Evolutionary conservation across 83 land plant species (phyloP).

Genomic region (Picea abies): DNA sequence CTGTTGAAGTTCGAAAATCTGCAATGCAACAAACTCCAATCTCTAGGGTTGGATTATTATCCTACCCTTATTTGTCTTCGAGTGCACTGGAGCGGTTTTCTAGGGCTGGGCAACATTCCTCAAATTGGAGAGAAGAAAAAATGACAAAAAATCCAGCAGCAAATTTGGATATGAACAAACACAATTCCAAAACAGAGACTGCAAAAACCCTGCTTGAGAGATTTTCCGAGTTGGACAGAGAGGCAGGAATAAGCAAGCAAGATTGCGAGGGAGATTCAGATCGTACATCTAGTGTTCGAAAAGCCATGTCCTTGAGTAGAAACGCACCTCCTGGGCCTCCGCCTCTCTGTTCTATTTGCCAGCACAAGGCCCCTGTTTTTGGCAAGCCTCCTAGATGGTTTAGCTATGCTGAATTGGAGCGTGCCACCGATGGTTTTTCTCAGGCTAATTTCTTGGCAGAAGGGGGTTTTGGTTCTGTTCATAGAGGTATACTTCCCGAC

Average conservation of each 20-base stretch:
- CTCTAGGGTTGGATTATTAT: neutral
- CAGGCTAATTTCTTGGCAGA: slow-evolving; percentile 83
- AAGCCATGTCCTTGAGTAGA: slow-evolving; percentile 38
- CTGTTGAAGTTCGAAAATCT: neutral
- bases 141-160: slow-evolving; percentile 11
- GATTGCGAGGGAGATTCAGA: slow-evolving; percentile 28
- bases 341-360: slow-evolving; percentile 89
- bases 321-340: slow-evolving; percentile 70
- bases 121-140: slow-evolving; percentile 22
- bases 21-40: neutral
- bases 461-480: slow-evolving; percentile 91
- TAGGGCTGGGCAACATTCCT: slow-evolving; percentile 12
- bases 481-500: slow-evolving; percentile 80
- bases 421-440: slow-evolving; percentile 80
- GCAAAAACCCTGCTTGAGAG: slow-evolving; percentile 28
- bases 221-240: slow-evolving; percentile 26
- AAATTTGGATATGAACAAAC: slow-evolving; percentile 8
- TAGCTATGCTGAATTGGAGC: slow-evolving; percentile 70
- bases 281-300: slow-evolving; percentile 35
- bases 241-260: slow-evolving; percentile 21
- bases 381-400: slow-evolving; percentile 87
- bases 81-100: slow-evolving; percentile 8
- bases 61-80: neutral
- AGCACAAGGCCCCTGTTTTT: slow-evolving; percentile 81
- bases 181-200: slow-evolving; percentile 2